A percentile compares a stretch with the other conserved stretches of the same genome.
Conservation (phyloP, 2,329 filamentous ascomycete genomes). For the Pseudogymnoascus sp. region DNA sequence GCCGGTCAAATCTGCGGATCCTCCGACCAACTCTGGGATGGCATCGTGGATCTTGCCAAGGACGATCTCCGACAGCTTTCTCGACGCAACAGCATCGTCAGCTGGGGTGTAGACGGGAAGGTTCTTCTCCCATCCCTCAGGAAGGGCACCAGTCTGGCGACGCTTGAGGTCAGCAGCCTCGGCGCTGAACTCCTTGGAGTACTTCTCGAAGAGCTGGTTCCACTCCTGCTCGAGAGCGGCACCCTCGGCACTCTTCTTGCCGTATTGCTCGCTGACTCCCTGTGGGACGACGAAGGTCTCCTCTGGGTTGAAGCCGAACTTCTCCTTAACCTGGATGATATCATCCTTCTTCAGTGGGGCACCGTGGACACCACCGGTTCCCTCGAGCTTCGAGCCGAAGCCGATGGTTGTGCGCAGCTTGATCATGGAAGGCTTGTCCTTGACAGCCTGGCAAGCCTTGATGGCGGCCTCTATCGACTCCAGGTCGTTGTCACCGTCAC, state of each 20-base stretch:
- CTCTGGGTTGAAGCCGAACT: slow-evolving; percentile 93
- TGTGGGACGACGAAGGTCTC: slow-evolving; percentile 89
- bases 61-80: slow-evolving; percentile 93
- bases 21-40: slow-evolving; percentile 86
- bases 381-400: slow-evolving; percentile 86
- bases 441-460: slow-evolving; percentile 74
- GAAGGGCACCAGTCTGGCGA: slow-evolving; percentile 73
- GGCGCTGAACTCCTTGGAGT: slow-evolving; percentile 65
- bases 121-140: slow-evolving; percentile 91
- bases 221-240: slow-evolving; percentile 88
- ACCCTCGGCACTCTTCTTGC: slow-evolving; percentile 76
- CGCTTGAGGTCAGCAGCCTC: slow-evolving; percentile 76
- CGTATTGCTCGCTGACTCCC: slow-evolving; percentile 85
- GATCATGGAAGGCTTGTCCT: slow-evolving; percentile 94
- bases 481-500: slow-evolving; percentile 83
- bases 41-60: slow-evolving; percentile 76
- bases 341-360: slow-evolving; percentile 93
- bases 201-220: slow-evolving; percentile 88
- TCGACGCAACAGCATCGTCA: slow-evolving; percentile 79
- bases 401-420: slow-evolving; percentile 96
- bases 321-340: slow-evolving; percentile 84
- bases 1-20: slow-evolving; percentile 94
- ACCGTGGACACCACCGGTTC: slow-evolving; percentile 92
- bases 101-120: slow-evolving; percentile 83
- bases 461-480: slow-evolving; percentile 83